These are phyloP conservation scores for Jackrogersella minutella DNA, from an alignment of 495 filamentous ascomycete species.

Conservation along the genomic window DNA sequence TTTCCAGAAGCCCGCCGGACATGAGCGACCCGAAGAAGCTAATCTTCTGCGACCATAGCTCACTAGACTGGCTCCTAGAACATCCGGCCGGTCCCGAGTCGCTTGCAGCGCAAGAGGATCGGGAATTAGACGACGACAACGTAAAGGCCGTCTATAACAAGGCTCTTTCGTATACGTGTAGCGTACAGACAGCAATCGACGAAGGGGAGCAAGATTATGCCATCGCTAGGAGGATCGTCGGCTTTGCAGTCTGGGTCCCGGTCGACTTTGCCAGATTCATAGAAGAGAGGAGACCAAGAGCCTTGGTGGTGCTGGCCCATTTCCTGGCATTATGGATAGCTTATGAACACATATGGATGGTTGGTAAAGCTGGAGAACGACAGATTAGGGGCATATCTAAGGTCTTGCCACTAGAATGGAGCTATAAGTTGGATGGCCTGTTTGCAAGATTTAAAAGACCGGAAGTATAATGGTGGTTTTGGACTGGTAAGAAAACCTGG, in stretches of 20 bases:
- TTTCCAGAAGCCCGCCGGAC: conserved; percentile 39
- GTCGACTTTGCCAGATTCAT: conserved; percentile 45
- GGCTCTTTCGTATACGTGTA: conserved; percentile 47
- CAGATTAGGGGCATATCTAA: conserved; percentile 54
- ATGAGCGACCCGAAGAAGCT: conserved; percentile 36
- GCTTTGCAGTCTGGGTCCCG: conserved; percentile 51
- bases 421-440: conserved; percentile 48
- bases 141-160: conserved; percentile 44
- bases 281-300: conserved; percentile 50
- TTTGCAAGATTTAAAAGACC: conserved; percentile 40
- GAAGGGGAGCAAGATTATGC: conserved; percentile 38
- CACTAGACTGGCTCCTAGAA: conserved; percentile 45
- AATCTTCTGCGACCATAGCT: conserved; percentile 36
- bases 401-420: conserved; percentile 49
- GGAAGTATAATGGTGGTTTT: conserved; percentile 3
- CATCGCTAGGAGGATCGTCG: conserved; percentile 47
- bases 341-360: conserved; percentile 50
- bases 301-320: conserved; percentile 51
- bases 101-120: conserved; percentile 34
- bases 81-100: conserved; percentile 31
- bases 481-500: background rate
- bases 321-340: conserved; percentile 49
- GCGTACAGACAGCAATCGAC: conserved; percentile 43
- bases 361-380: conserved; percentile 49
- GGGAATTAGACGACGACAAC: conserved; percentile 44